These are phyloP conservation scores for Pleurostoma richardsiae DNA, from an alignment of 2,329 filamentous ascomycete species.

Conservation along the genomic window DNA sequence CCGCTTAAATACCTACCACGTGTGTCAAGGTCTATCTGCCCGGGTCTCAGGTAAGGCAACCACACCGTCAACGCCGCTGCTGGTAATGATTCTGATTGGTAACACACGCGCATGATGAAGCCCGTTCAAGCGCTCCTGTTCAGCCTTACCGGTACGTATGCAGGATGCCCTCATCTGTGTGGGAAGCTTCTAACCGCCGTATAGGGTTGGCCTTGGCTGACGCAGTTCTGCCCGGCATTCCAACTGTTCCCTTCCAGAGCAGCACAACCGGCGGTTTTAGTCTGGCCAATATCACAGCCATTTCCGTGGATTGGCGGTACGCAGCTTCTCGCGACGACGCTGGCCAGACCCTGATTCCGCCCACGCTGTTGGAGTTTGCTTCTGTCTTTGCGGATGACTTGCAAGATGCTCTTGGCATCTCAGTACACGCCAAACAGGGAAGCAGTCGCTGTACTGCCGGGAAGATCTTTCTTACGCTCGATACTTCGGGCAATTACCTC, in stretches of 20 bases:
- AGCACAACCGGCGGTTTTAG: constrained; percentile 1
- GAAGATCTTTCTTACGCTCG: constrained; percentile 41
- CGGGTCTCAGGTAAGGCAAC: too few species aligned
- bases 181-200: too few species aligned
- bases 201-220: not conserved
- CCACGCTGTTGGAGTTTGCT: constrained; percentile 41
- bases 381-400: constrained; percentile 35
- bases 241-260: constrained; percentile 3
- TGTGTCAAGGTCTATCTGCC: too few species aligned
- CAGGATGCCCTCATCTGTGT: too few species aligned
- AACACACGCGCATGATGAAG: too few species aligned
- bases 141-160: too few species aligned
- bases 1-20: too few species aligned
- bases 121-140: too few species aligned
- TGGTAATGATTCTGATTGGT: too few species aligned
- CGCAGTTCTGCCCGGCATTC: constrained; percentile 6
- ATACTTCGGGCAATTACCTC: constrained; percentile 28
- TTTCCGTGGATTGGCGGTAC: constrained; percentile 39
- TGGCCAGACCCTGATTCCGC: constrained; percentile 47
- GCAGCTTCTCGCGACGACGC: constrained; percentile 31
- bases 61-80: too few species aligned
- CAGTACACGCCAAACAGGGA: constrained; percentile 19
- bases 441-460: constrained; percentile 1
- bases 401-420: constrained; percentile 17
- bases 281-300: constrained; percentile 11